A percentile compares a stretch with the other conserved stretches of the same genome.
Conservation (phyloP, 2,329 filamentous ascomycete species). For the Fusarium mangiferae region DNA sequence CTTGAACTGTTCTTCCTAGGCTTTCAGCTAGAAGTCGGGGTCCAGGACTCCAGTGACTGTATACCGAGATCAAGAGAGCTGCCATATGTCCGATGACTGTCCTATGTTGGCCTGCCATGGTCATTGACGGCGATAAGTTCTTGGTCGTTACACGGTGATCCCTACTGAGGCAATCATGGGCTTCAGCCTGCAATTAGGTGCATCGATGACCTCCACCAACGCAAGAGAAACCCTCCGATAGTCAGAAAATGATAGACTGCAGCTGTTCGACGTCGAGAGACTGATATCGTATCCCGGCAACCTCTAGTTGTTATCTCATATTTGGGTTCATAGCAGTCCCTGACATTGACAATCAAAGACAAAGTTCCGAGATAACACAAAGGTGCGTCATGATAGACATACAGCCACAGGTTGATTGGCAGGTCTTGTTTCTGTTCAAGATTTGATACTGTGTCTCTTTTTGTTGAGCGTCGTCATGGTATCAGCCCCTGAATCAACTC, state of each 20-base stretch:
- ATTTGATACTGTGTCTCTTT: constrained; percentile 13
- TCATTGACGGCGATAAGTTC: neutral
- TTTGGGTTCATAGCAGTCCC: neutral
- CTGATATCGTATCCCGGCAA: neutral
- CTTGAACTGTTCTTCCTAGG: neutral
- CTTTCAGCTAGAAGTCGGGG: constrained; percentile 32
- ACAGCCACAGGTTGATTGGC: constrained; percentile 16
- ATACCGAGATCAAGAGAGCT: constrained; percentile 3
- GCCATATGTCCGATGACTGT: constrained; percentile 22
- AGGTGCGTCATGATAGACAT: constrained; percentile 1
- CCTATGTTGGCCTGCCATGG: neutral
- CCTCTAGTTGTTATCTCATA: neutral
- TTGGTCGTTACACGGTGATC: neutral
- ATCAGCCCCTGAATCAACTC: constrained; percentile 17
- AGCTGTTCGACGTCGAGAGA: neutral
- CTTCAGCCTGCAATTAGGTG: neutral
- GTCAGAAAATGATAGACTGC: neutral
- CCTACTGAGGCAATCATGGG: neutral
- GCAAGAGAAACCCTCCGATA: neutral
- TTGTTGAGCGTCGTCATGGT: constrained; percentile 32
- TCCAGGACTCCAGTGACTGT: neutral
- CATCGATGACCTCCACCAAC: neutral
- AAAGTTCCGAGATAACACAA: constrained; percentile 20
- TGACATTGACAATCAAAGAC: neutral
- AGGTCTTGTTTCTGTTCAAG: neutral